Conservation (phyloP, 2,329 filamentous ascomycete genomes). For the Coniochaeta pulveracea region DNA sequence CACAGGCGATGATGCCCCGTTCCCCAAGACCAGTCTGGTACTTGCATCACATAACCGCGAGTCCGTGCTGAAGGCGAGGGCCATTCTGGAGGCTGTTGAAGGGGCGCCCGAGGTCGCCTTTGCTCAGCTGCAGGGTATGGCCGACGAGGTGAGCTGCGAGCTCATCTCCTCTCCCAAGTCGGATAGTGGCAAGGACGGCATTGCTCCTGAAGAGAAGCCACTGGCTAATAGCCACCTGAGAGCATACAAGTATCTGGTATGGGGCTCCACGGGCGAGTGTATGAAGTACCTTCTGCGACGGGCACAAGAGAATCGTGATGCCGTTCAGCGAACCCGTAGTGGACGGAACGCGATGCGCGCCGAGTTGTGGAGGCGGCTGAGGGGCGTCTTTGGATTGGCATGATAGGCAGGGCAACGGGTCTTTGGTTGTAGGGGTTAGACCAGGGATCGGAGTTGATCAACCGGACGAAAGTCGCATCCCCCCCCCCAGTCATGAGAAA, state of each 20-base stretch:
- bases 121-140: constrained; percentile 89
- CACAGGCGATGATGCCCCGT: constrained; percentile 21
- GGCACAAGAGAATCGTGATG: constrained; percentile 65
- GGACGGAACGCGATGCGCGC: constrained; percentile 51
- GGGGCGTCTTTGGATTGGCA: constrained; percentile 23
- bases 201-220: neutral
- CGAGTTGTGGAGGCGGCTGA: constrained; percentile 48
- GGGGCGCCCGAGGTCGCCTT: constrained; percentile 40
- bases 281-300: constrained; percentile 70
- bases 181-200: constrained; percentile 6
- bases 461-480: too few species aligned
- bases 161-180: constrained; percentile 21
- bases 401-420: too few species aligned
- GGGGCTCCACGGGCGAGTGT: constrained; percentile 67
- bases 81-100: constrained; percentile 33
- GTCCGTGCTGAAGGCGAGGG: constrained; percentile 50
- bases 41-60: constrained; percentile 75
- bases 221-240: constrained; percentile 15
- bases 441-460: too few species aligned
- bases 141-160: constrained; percentile 75
- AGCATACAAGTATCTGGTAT: constrained; percentile 57
- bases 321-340: constrained; percentile 49
- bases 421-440: too few species aligned
- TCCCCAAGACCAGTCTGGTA: constrained; percentile 52
- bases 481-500: too few species aligned